Conservation (phyloP, 345 rosid genomes). For the Luvunga scandens region DNA sequence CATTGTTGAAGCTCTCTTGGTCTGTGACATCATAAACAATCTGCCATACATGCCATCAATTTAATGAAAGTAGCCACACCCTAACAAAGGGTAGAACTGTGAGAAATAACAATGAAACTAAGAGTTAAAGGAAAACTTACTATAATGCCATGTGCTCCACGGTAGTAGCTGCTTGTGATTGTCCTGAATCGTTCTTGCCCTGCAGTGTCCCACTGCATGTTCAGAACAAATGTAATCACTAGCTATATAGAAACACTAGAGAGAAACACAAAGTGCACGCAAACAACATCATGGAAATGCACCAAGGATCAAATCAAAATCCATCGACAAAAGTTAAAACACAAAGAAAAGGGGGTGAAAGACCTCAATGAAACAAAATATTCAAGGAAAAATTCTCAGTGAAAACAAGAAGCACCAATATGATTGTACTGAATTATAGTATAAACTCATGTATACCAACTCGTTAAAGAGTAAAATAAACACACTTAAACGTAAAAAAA, state of each 20-base stretch:
- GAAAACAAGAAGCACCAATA: neutral
- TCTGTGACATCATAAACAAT: constrained; percentile 82
- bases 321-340: neutral
- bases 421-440: neutral
- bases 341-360: neutral
- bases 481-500: neutral
- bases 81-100: neutral
- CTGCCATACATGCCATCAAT: constrained; percentile 28
- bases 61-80: neutral
- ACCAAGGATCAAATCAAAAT: neutral
- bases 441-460: neutral
- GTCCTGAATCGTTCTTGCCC: constrained; percentile 56
- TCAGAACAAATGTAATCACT: neutral
- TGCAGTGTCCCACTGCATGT: constrained; percentile 51
- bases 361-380: neutral
- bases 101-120: neutral
- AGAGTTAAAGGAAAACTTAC: constrained; percentile 15
- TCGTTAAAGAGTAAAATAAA: neutral
- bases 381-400: neutral
- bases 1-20: constrained; percentile 78
- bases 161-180: constrained; percentile 52
- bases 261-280: neutral
- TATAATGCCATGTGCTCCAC: constrained; percentile 55
- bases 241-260: neutral
- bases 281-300: neutral